A percentile compares a stretch with the other conserved stretches of the same genome.
Evolutionary conservation across 129 eudicot genomes (phyloP).

Genomic region (Glebionis coronaria): DNA sequence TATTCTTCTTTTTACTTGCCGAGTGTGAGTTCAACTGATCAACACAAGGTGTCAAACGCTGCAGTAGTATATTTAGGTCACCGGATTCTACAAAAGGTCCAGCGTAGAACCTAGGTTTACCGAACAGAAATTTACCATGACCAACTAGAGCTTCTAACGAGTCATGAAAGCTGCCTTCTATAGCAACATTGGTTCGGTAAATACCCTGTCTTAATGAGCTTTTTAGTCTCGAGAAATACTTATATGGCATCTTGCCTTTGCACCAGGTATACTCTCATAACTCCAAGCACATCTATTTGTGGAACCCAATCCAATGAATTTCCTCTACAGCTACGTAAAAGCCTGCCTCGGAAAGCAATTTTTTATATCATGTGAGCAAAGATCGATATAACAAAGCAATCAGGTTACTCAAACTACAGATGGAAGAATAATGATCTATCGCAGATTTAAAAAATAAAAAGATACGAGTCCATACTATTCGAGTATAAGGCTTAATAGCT

Average conservation of each 20-base stretch:
- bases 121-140: conserved; percentile 56
- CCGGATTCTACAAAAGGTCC: conserved; percentile 36
- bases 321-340: not conserved
- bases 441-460: not conserved
- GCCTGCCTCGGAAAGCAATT: not conserved
- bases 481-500: not conserved
- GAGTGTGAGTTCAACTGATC: conserved; percentile 54
- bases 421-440: not conserved
- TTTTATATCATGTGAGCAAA: not conserved
- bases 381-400: not conserved
- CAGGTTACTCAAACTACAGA: not conserved
- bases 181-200: conserved; percentile 41
- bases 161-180: conserved; percentile 42
- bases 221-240: conserved; percentile 47
- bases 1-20: conserved; percentile 46
- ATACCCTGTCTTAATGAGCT: conserved; percentile 44
- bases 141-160: conserved; percentile 40
- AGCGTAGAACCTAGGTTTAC: conserved; percentile 45
- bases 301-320: conserved; percentile 15
- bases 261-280: conserved; percentile 44
- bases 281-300: conserved; percentile 41
- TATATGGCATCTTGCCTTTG: conserved; percentile 65
- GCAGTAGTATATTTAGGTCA: conserved; percentile 42
- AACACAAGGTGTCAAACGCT: conserved; percentile 48
- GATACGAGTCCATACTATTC: not conserved